Percentiles rank a stretch among this genome's conserved stretches.
These are phyloP conservation scores for Friedmanniomyces endolithicus DNA, from an alignment of 495 filamentous ascomycete species.

Conservation along the genomic window DNA sequence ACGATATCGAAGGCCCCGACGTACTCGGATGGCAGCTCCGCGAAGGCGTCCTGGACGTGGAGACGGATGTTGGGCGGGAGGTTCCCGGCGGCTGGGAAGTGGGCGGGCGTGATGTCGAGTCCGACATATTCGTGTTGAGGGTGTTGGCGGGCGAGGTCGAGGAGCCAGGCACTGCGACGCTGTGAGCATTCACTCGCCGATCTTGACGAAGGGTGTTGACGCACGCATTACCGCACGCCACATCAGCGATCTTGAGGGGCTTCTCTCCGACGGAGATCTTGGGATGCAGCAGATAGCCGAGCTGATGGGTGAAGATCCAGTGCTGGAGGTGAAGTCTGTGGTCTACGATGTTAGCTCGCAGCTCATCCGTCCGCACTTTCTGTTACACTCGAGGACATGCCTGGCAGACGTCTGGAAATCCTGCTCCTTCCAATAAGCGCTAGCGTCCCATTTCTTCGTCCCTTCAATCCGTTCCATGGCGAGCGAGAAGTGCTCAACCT, in stretches of 20 bases:
- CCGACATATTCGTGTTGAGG: slow-evolving; percentile 16
- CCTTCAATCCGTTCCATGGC: background rate
- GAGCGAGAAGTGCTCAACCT: background rate
- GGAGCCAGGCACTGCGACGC: slow-evolving; percentile 20
- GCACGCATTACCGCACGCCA: slow-evolving; percentile 10
- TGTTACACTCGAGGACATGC: background rate
- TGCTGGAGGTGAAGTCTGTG: slow-evolving; percentile 10
- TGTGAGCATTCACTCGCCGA: background rate
- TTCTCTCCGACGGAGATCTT: background rate
- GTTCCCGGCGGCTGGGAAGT: slow-evolving; percentile 22
- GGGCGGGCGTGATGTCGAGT: slow-evolving; percentile 25
- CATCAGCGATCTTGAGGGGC: slow-evolving; percentile 8
- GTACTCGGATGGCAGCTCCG: slow-evolving; percentile 19
- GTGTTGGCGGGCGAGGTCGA: slow-evolving; percentile 20
- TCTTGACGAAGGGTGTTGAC: background rate
- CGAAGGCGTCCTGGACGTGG: slow-evolving; percentile 24
- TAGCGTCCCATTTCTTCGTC: background rate
- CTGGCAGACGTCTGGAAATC: slow-evolving; percentile 2
- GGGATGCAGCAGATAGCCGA: slow-evolving; percentile 9
- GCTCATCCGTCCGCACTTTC: background rate
- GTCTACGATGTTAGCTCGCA: background rate
- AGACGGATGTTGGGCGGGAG: slow-evolving; percentile 27
- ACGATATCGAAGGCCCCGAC: slow-evolving; percentile 29
- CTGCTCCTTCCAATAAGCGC: slow-evolving; percentile 3
- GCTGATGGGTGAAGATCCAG: slow-evolving; percentile 12